Conservation (phyloP, 1,284 basidiomycete species). For the Rhodotorula sp. region DNA sequence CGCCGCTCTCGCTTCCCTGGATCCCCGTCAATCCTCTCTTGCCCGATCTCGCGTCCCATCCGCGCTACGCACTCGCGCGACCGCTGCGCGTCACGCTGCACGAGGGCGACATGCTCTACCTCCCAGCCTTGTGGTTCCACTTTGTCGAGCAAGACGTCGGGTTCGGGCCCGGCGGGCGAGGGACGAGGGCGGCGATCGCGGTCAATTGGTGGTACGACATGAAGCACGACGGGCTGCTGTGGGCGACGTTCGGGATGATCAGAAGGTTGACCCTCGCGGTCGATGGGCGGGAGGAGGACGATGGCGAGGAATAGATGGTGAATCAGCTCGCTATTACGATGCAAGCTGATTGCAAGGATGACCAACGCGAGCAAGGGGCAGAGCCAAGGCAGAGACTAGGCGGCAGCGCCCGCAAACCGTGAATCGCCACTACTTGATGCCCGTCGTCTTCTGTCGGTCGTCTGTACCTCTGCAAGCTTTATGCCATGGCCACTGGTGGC, state of each 20-base stretch:
- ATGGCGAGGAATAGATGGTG: not conserved
- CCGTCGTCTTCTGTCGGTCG: too few relatives aligned
- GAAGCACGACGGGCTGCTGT: conserved; percentile 66
- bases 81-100: conserved; percentile 66
- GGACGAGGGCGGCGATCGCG: conserved; percentile 62
- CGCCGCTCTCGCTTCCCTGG: conserved; percentile 36
- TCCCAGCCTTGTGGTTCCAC: conserved; percentile 78
- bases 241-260: conserved; percentile 67
- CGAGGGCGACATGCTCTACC: conserved; percentile 78
- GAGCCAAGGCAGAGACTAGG: not conserved
- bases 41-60: conserved; percentile 24
- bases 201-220: conserved; percentile 73
- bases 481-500: too few relatives aligned
- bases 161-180: not conserved
- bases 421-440: too few relatives aligned
- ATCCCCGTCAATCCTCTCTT: conserved; percentile 44
- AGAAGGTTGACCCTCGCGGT: conserved; percentile 51
- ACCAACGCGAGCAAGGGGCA: not conserved
- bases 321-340: not conserved
- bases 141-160: conserved; percentile 39
- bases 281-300: conserved; percentile 20
- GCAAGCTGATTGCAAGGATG: not conserved
- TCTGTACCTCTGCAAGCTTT: too few relatives aligned
- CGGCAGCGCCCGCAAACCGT: too few relatives aligned
- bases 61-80: conserved; percentile 55